Percentiles rank a stretch among this genome's conserved stretches.
Evolutionary conservation across 176 grass and related monocot genomes (phyloP).

Genomic region (Poa pratensis): DNA sequence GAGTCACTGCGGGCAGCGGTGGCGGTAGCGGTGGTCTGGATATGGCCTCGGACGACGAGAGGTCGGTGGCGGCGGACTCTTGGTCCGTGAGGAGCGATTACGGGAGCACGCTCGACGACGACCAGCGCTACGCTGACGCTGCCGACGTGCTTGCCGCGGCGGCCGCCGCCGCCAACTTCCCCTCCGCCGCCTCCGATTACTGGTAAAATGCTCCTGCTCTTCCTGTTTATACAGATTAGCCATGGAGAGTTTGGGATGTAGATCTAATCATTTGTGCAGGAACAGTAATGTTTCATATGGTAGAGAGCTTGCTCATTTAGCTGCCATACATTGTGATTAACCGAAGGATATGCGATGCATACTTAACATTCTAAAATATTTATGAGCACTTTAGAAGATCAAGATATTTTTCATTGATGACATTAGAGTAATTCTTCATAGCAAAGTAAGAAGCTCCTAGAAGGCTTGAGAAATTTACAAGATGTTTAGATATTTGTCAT

Average conservation of each 20-base stretch:
- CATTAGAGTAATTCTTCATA: background rate
- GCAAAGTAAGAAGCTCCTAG: background rate
- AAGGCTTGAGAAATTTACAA: background rate
- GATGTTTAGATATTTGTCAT: conserved; percentile 18
- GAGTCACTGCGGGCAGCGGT: conserved; percentile 42
- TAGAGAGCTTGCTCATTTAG: background rate
- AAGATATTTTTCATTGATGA: background rate
- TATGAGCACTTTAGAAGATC: background rate
- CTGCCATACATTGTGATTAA: background rate
- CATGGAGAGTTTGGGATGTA: background rate
- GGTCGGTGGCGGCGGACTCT: conserved; percentile 94
- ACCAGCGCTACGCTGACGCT: conserved; percentile 90
- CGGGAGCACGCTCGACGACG: conserved; percentile 95
- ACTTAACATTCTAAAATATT: background rate
- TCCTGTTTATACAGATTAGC: background rate
- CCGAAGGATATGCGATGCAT: background rate
- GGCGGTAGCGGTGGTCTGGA: conserved; percentile 53
- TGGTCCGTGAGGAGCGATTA: conserved; percentile 99
- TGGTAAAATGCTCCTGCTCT: conserved; percentile 46
- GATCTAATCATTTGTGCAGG: conserved; percentile 33
- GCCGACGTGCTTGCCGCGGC: conserved; percentile 63
- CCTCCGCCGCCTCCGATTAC: conserved; percentile 83
- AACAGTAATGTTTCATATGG: background rate
- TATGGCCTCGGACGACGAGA: conserved; percentile 85
- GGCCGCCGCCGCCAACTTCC: conserved; percentile 64